A percentile compares a stretch with the other conserved stretches of the same genome.
Conservation (phyloP, 208 protist genomes). For the Crithidia mellificae region DNA sequence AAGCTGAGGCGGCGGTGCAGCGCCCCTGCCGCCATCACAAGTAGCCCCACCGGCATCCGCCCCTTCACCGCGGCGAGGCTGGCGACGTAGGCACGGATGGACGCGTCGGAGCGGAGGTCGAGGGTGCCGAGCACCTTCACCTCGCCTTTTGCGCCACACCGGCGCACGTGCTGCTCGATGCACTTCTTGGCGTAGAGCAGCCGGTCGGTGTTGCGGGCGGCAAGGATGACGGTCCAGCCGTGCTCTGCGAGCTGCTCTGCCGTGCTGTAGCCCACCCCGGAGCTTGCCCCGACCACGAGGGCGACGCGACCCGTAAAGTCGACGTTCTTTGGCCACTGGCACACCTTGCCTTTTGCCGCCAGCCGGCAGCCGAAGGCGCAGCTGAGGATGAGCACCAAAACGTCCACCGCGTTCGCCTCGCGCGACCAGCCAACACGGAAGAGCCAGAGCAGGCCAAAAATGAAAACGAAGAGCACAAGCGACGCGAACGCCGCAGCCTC, state of each 20-base stretch:
- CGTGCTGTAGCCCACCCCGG: slow-evolving; percentile 76
- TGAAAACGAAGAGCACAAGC: slow-evolving; percentile 20
- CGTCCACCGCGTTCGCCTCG: slow-evolving; percentile 14
- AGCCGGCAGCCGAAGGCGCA: slow-evolving; percentile 50
- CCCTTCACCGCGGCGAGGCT: slow-evolving; percentile 37
- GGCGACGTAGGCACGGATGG: slow-evolving; percentile 67
- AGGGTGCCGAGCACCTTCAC: slow-evolving; percentile 70
- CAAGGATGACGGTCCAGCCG: slow-evolving; percentile 80
- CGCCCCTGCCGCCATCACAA: slow-evolving; percentile 84
- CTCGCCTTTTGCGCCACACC: slow-evolving; percentile 17
- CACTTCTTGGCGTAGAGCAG: slow-evolving; percentile 54
- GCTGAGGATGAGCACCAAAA: slow-evolving; percentile 43
- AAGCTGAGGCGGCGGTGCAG: slow-evolving; percentile 57
- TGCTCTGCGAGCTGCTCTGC: slow-evolving; percentile 68
- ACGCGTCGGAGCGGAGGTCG: slow-evolving; percentile 65
- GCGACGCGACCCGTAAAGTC: slow-evolving; percentile 69
- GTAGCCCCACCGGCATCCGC: slow-evolving; percentile 53
- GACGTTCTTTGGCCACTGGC: slow-evolving; percentile 59
- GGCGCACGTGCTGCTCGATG: slow-evolving; percentile 38
- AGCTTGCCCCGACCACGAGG: slow-evolving; percentile 78
- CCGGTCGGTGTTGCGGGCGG: slow-evolving; percentile 53
- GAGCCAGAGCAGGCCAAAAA: slow-evolving; percentile 20
- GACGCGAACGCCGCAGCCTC: slow-evolving; percentile 47
- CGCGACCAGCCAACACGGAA: slow-evolving; percentile 25
- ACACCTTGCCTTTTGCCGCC: slow-evolving; percentile 46